Evolutionary conservation across 2,329 filamentous ascomycete species (phyloP).

Genomic region (Lachnellula cervina): DNA sequence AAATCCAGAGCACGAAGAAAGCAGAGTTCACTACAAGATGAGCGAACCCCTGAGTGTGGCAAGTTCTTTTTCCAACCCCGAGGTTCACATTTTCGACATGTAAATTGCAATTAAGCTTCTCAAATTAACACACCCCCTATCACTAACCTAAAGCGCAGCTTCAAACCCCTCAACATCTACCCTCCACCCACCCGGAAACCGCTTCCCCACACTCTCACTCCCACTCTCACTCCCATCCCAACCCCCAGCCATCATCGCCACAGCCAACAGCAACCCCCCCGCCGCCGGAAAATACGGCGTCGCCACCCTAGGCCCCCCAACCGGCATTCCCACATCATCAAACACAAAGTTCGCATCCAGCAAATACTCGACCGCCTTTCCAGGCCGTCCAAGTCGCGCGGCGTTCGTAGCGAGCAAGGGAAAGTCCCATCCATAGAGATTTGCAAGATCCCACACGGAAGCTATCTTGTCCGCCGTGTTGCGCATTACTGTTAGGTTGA

Average conservation of each 20-base stretch:
- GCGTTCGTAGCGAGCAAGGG: constrained; percentile 44
- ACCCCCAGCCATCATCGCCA: constrained; percentile 53
- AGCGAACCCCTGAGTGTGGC: no score
- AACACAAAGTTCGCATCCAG: constrained; percentile 48
- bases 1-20: no score
- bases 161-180: constrained; percentile 45
- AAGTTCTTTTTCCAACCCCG: no score
- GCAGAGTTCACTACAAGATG: no score
- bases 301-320: constrained; percentile 47
- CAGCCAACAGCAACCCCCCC: constrained; percentile 44
- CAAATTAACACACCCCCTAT: no score
- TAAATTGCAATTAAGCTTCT: no score
- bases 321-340: constrained; percentile 52
- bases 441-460: constrained; percentile 38
- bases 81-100: no score
- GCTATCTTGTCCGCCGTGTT: constrained; percentile 38
- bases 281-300: constrained; percentile 54
- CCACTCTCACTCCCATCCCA: constrained; percentile 51
- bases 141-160: not conserved
- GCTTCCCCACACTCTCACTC: constrained; percentile 41
- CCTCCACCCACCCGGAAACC: constrained; percentile 47
- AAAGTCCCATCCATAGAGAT: constrained; percentile 44
- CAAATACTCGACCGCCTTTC: constrained; percentile 38
- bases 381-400: constrained; percentile 37
- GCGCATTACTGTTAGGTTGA: constrained; percentile 34